Conservation (phyloP, 2,329 filamentous ascomycete species). For the Trematosphaeria pertusa region DNA sequence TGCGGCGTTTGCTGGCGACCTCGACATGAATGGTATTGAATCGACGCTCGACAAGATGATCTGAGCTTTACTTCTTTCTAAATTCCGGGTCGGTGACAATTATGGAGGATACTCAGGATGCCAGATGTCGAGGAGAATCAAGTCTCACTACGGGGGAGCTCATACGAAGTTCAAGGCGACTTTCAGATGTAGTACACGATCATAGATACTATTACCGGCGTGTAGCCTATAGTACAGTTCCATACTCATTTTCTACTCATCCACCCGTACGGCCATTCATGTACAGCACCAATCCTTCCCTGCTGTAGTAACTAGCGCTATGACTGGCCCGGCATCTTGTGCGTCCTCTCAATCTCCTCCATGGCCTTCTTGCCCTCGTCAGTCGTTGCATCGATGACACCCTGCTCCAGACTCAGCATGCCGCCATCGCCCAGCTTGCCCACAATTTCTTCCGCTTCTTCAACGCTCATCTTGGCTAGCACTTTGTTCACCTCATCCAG, state of each 20-base stretch:
- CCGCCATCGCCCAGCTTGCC: conserved; percentile 81
- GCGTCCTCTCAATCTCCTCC: conserved; percentile 66
- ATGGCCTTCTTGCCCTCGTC: conserved; percentile 81
- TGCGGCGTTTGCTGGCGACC: conserved; percentile 52
- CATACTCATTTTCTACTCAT: neutral
- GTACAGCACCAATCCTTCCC: no score
- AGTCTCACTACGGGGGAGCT: no score
- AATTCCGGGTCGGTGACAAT: no score
- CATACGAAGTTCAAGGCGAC: no score
- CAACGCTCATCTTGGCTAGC: conserved; percentile 84
- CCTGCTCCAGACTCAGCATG: conserved; percentile 88
- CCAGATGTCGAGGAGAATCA: no score
- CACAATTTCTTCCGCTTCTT: conserved; percentile 85
- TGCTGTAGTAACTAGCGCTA: no score
- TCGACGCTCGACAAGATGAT: conserved; percentile 66
- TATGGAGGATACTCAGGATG: no score
- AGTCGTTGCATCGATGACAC: conserved; percentile 94
- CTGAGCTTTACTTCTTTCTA: conserved; percentile 11
- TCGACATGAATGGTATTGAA: conserved; percentile 64
- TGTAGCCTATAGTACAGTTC: conserved; percentile 7
- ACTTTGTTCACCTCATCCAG: conserved; percentile 90
- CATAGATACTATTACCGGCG: conserved; percentile 6
- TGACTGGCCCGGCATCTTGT: conserved; percentile 51
- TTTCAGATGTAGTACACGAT: neutral
- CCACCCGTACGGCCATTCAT: neutral